phyloP scores from a whole-genome alignment of 2,329 filamentous ascomycete species.

The Aspergillus ruber region DNA sequence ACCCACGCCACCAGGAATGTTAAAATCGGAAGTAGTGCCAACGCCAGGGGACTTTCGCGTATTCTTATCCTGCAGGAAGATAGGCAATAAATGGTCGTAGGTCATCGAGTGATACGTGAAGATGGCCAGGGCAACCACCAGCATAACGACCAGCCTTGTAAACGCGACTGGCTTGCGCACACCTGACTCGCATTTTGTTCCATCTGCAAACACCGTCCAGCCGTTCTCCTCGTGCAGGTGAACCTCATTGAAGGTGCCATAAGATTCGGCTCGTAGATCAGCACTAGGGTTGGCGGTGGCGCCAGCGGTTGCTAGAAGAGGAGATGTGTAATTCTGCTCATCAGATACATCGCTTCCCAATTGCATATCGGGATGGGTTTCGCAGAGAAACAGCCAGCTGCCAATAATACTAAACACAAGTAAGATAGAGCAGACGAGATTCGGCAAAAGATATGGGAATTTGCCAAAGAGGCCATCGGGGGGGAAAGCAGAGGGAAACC shows the following conservation, averaged over 20 bases:
- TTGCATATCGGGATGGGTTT: conserved; percentile 82
- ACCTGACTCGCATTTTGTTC: conserved; percentile 36
- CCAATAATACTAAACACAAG: conserved; percentile 72
- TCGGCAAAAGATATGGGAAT: conserved; percentile 85
- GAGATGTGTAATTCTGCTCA: conserved; percentile 40
- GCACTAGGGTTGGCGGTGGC: conserved; percentile 66
- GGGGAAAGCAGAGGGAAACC: conserved; percentile 67
- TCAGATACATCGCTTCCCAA: conserved; percentile 37
- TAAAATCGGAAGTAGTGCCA: conserved; percentile 40
- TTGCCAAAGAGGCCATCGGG: conserved; percentile 62
- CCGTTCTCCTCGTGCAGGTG: conserved; percentile 49
- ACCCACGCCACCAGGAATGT: conserved; percentile 59
- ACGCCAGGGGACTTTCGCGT: conserved; percentile 24
- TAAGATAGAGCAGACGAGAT: conserved; percentile 72
- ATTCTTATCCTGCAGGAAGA: conserved; percentile 74
- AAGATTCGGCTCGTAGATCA: conserved; percentile 69
- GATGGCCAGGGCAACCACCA: conserved; percentile 76
- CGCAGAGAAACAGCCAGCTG: conserved; percentile 74
- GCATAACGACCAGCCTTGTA: conserved; percentile 61
- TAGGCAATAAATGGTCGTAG: conserved; percentile 84
- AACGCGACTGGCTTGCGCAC: conserved; percentile 43
- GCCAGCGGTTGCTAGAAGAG: conserved; percentile 68
- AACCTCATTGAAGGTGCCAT: conserved; percentile 63
- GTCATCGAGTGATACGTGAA: conserved; percentile 96
- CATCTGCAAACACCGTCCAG: conserved; percentile 48